These are phyloP conservation scores for Nitzschia palea DNA, from an alignment of 108 stramenopile genomes.

Conservation along the genomic window DNA sequence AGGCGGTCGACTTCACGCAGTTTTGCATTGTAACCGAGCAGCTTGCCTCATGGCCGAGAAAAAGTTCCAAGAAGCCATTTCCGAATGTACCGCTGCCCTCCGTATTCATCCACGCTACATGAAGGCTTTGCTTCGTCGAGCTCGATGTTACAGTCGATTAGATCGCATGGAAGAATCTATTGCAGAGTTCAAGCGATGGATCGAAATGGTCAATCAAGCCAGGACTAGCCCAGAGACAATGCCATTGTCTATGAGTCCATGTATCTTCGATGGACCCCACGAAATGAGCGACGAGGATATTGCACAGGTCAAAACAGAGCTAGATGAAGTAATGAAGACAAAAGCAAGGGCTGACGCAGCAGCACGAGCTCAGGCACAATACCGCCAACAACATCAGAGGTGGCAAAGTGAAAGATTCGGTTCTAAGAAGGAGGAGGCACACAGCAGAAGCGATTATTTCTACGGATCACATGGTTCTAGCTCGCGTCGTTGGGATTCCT, in stretches of 20 bases:
- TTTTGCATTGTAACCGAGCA: conserved; percentile 88
- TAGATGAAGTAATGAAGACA: conserved; percentile 50
- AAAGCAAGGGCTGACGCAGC: conserved; percentile 41
- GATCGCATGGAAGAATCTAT: conserved; percentile 67
- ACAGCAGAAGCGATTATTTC: conserved; percentile 43
- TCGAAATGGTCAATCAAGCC: conserved; percentile 64
- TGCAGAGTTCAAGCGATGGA: conserved; percentile 69
- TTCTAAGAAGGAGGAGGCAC: conserved; percentile 24
- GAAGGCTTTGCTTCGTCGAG: conserved; percentile 86
- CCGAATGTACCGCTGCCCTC: conserved; percentile 84
- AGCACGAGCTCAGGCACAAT: conserved; percentile 19
- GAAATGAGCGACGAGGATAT: conserved; percentile 57
- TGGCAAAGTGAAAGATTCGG: conserved; percentile 46
- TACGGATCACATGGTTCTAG: conserved; percentile 32
- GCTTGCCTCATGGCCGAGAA: conserved; percentile 84
- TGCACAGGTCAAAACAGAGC: conserved; percentile 57
- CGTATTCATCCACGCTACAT: conserved; percentile 82
- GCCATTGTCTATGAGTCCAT: conserved; percentile 38
- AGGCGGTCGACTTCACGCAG: conserved; percentile 83
- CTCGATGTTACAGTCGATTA: conserved; percentile 70
- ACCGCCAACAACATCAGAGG: conserved; percentile 39
- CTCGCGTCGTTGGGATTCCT: conserved; percentile 74
- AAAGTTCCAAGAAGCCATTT: conserved; percentile 65
- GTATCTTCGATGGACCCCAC: conserved; percentile 71
- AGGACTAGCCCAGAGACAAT: conserved; percentile 29